phyloP scores from a whole-genome alignment of 2,329 filamentous ascomycete species.

The Fusarium siculi region DNA sequence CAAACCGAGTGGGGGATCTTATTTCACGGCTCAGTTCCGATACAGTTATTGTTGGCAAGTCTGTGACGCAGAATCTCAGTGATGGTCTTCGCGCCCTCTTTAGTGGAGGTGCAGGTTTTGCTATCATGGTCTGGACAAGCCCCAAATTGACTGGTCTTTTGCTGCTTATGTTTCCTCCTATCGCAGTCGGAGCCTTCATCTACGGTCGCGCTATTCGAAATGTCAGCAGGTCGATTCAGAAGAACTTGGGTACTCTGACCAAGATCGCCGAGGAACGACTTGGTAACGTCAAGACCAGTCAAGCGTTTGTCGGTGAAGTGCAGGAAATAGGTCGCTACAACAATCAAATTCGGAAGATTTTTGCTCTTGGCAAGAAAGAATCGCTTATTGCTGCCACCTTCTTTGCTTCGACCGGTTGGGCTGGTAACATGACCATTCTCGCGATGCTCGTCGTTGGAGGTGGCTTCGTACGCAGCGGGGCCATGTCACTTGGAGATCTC shows the following conservation, averaged over 20 bases:
- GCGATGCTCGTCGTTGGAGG: conserved; percentile 91
- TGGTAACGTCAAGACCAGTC: conserved; percentile 95
- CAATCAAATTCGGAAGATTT: conserved; percentile 89
- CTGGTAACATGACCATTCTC: conserved; percentile 96
- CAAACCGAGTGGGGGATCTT: conserved; percentile 94
- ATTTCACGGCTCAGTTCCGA: conserved; percentile 96
- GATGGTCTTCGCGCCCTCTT: conserved; percentile 93
- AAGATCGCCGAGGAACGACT: conserved; percentile 99
- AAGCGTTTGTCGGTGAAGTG: conserved; percentile 93
- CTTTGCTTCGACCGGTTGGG: conserved; percentile 86
- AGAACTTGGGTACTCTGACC: conserved; percentile 89
- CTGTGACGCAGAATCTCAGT: conserved; percentile 96
- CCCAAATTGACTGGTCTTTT: conserved; percentile 89
- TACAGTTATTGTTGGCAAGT: conserved; percentile 97
- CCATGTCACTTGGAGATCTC: conserved; percentile 89
- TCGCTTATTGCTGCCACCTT: conserved; percentile 91
- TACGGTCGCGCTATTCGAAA: conserved; percentile 91
- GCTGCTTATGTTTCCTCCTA: conserved; percentile 86
- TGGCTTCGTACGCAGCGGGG: conserved; percentile 85
- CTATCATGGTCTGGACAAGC: conserved; percentile 95
- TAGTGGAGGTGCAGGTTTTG: conserved; percentile 88
- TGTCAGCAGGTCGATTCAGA: conserved; percentile 91
- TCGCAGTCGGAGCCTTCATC: conserved; percentile 89
- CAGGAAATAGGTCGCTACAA: conserved; percentile 94
- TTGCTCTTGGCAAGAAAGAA: conserved; percentile 86